Conservation (phyloP, 2,329 filamentous ascomycete genomes). For the Sporothrix inflata region DNA sequence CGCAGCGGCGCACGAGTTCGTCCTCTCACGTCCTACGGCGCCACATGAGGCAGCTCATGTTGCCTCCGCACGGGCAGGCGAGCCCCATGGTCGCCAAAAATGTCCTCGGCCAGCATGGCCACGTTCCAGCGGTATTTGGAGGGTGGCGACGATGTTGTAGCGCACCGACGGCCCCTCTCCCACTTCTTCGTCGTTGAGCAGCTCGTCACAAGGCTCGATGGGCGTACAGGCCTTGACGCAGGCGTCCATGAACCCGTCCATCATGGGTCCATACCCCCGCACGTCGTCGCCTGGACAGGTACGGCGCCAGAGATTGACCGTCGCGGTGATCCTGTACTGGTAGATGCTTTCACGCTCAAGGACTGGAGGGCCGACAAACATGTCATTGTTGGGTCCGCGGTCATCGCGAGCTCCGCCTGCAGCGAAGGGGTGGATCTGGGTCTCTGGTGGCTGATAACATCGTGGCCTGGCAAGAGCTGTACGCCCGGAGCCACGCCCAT, state of each 20-base stretch:
- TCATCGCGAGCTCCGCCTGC: background rate
- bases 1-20: too few relatives aligned
- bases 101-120: background rate
- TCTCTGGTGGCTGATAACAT: too few relatives aligned
- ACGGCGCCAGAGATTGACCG: background rate
- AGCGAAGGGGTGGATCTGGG: background rate
- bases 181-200: too few relatives aligned
- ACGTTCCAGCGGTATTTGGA: background rate
- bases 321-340: background rate
- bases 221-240: background rate
- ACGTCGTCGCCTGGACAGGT: slow-evolving; percentile 12
- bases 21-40: too few relatives aligned
- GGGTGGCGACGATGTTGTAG: background rate
- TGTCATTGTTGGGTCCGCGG: background rate
- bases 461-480: too few relatives aligned
- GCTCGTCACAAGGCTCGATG: too few relatives aligned
- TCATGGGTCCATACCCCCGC: background rate
- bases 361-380: background rate
- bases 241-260: background rate
- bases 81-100: background rate
- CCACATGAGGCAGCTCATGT: background rate
- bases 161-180: too few relatives aligned
- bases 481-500: too few relatives aligned
- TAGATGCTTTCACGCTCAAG: background rate
- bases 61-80: background rate